phyloP scores from a whole-genome alignment of 306 rosid species.

The Mimosa pudica region DNA sequence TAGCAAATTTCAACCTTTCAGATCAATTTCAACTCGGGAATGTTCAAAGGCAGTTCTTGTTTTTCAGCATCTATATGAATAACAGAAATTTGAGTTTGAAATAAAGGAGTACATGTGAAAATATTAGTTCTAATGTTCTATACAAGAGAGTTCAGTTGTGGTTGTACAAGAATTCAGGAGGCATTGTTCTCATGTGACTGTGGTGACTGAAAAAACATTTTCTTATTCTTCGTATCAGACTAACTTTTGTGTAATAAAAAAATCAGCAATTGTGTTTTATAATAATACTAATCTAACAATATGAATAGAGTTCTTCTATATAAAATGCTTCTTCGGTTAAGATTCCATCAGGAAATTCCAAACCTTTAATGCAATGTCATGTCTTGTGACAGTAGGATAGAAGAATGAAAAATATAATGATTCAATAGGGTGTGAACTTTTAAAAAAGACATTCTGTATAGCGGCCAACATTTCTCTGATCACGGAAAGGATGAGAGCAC shows the following conservation, averaged over 20 bases:
- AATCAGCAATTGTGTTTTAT: neutral
- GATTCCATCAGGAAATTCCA: neutral
- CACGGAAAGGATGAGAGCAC: neutral
- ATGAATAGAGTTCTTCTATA: neutral
- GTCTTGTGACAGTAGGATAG: neutral
- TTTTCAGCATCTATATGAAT: neutral
- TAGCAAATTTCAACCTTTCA: neutral
- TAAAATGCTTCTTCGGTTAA: neutral
- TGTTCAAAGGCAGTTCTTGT: neutral
- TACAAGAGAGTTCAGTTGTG: neutral
- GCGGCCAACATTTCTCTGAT: neutral
- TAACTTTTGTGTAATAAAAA: neutral
- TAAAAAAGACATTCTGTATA: conserved; percentile 1
- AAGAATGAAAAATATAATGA: neutral
- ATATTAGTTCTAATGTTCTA: neutral
- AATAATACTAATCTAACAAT: neutral
- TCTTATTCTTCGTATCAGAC: neutral
- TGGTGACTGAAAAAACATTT: neutral
- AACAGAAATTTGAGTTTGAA: too few relatives aligned
- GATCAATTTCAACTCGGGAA: neutral
- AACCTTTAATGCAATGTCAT: neutral
- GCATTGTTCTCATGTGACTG: neutral
- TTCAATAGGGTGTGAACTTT: neutral
- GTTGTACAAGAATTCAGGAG: neutral
- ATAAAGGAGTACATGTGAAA: neutral